Conservation (phyloP, 352 stramenopile genomes). For the Thraustotheca clavata region DNA sequence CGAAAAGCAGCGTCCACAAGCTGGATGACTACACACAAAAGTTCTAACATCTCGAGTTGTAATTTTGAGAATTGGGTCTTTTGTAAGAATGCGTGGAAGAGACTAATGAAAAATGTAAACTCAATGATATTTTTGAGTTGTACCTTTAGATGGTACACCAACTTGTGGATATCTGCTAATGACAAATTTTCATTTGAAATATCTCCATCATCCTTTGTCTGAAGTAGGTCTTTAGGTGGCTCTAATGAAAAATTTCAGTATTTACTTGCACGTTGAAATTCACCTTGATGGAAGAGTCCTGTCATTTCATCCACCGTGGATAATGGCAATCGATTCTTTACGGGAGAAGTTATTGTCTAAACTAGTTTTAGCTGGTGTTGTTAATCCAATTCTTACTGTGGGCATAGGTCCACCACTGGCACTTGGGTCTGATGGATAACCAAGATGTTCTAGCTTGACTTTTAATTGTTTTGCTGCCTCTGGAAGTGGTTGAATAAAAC, state of each 20-base stretch:
- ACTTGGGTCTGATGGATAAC: background rate
- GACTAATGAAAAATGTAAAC: no score
- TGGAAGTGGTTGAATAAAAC: conserved; percentile 3
- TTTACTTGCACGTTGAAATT: background rate
- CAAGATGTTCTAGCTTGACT: background rate
- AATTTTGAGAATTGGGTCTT: background rate
- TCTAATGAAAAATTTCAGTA: background rate
- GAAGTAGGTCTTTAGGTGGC: background rate
- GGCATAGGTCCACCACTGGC: background rate
- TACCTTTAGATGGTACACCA: conserved; percentile 17
- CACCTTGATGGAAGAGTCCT: background rate
- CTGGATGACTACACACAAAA: conserved; percentile 17
- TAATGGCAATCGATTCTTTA: background rate
- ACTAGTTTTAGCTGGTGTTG: background rate
- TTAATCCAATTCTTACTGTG: background rate
- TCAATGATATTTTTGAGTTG: no score
- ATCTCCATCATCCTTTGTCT: background rate
- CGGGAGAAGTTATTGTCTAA: background rate
- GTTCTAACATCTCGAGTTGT: conserved; percentile 7
- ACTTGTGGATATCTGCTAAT: conserved; percentile 12
- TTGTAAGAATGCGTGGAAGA: background rate
- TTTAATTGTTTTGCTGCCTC: background rate
- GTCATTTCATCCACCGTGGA: conserved; percentile 4
- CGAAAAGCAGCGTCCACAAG: conserved; percentile 14
- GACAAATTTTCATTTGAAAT: background rate